phyloP scores from a whole-genome alignment of 345 rosid species.

The Boechera stricta region DNA sequence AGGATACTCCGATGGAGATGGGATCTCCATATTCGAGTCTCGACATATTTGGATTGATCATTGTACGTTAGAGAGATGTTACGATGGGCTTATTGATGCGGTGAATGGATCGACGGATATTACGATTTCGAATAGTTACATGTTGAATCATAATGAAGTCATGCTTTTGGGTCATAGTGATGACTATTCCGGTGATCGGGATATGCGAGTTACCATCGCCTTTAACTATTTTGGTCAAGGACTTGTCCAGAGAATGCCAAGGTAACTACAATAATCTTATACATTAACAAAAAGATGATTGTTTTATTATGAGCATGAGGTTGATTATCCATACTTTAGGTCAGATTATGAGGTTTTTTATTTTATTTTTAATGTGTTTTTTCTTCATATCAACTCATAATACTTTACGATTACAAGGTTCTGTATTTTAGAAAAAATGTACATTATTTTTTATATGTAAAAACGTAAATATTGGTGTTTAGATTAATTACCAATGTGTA shows the following conservation, averaged over 20 bases:
- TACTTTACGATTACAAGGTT: too few species aligned
- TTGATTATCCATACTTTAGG: too few species aligned
- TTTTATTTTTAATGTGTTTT: too few species aligned
- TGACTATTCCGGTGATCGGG: slow-evolving; percentile 55
- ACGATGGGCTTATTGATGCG: slow-evolving; percentile 70
- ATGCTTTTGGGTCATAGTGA: slow-evolving; percentile 82
- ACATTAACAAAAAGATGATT: too few species aligned
- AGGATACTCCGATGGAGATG: slow-evolving; percentile 70
- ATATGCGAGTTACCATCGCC: slow-evolving; percentile 73
- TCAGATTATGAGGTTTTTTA: too few species aligned
- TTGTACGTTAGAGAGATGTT: slow-evolving; percentile 62
- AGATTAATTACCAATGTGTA: not conserved
- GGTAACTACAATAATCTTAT: slow-evolving; percentile 34
- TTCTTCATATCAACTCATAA: too few species aligned
- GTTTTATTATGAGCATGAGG: too few species aligned
- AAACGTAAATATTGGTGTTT: too few species aligned
- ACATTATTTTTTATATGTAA: too few species aligned
- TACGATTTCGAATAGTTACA: slow-evolving; percentile 68
- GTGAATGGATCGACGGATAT: slow-evolving; percentile 64
- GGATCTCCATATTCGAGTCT: slow-evolving; percentile 60
- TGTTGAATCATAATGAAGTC: slow-evolving; percentile 70
- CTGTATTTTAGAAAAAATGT: too few species aligned
- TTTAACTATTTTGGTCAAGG: slow-evolving; percentile 75
- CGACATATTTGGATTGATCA: slow-evolving; percentile 73
- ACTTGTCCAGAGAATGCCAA: slow-evolving; percentile 73